Base-by-base conservation (phyloP, 345 rosid genomes). In the Brassica rapa region DNA sequence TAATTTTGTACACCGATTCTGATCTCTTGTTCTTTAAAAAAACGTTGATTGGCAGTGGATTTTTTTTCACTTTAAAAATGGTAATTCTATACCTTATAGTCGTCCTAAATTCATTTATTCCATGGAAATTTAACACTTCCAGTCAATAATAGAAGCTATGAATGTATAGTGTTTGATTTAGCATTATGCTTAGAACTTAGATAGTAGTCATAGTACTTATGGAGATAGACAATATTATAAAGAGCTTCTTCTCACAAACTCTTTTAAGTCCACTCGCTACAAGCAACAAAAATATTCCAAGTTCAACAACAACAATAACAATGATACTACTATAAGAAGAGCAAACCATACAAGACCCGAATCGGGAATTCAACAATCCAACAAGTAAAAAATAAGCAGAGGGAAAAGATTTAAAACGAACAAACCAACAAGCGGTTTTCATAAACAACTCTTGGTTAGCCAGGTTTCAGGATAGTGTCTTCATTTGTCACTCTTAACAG, bases 161-260 rank as follows among this genome's bases (percentile, higher is more conserved):
- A 3, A 11, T 46, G 61, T 21, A 21, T 7, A 56, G 14, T 21
- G 8, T 56, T 56, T 5, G 29, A 3, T 56, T 7, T 9, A 24
- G 30, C 62, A 57, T 57, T 57, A 24, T 9, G 15, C 32, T 59
- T 59, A 59, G 15, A 23, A 4, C 15, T 9, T 59, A 19, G 24
- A 21, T 64, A 27, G 15, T 24, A 24, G 25, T 24, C 77, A 62
- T 15, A 10, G 51, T 21, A 19, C 27, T 24, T 24, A 7, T 6
- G 66, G 9, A 43, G 62, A 60, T 30, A 0, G 9, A 53, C 41
- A 69, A 33, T 70, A 62, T 77, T 33, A 14, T 62, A 62, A 33
- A 35, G 75, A 56, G 72, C 55, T 66, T 78, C 72, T 56, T 71
- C 72, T 78, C 81, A 59, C 62, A 57, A 78, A 66, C 68, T 66